phyloP scores from a whole-genome alignment of 768 basidiomycete genomes.

The Xerocomus potaroensis region DNA sequence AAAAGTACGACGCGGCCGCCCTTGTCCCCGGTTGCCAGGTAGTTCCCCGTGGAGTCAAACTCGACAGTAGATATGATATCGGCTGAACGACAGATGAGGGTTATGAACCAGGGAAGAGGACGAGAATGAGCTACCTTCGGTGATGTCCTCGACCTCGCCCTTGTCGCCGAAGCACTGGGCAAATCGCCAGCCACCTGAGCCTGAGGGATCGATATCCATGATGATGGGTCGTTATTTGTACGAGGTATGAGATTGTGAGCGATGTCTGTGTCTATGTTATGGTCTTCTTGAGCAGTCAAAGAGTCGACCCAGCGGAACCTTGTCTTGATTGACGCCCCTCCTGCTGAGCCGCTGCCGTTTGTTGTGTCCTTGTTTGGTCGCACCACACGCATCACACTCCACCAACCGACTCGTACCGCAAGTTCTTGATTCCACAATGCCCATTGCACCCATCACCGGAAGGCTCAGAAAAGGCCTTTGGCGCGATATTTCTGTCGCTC shows the following conservation, averaged over 20 bases:
- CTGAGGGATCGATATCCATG: conserved; percentile 83
- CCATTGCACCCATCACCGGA: conserved; percentile 89
- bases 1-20: conserved; percentile 98
- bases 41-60: conserved; percentile 99
- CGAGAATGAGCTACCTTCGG: conserved; percentile 68
- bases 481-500: conserved; percentile 70
- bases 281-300: conserved; percentile 10
- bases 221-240: conserved; percentile 13
- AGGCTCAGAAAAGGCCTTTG: conserved; percentile 91
- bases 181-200: conserved; percentile 94
- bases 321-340: conserved; percentile 19
- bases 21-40: conserved; percentile 99
- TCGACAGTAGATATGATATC: conserved; percentile 99
- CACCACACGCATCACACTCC: conserved; percentile 8
- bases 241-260: conserved; percentile 5
- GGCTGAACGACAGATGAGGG: conserved; percentile 49
- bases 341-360: conserved; percentile 18
- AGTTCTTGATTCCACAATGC: conserved; percentile 45
- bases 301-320: conserved; percentile 16
- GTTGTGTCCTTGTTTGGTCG: conserved; percentile 32
- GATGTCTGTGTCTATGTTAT: conserved; percentile 12
- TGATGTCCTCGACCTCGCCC: conserved; percentile 98
- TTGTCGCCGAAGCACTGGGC: conserved; percentile 99
- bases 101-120: conserved; percentile 12
- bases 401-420: conserved; percentile 29